Base-by-base conservation (phyloP, 495 filamentous ascomycete genomes). In the Hypoxylon fuscum region DNA sequence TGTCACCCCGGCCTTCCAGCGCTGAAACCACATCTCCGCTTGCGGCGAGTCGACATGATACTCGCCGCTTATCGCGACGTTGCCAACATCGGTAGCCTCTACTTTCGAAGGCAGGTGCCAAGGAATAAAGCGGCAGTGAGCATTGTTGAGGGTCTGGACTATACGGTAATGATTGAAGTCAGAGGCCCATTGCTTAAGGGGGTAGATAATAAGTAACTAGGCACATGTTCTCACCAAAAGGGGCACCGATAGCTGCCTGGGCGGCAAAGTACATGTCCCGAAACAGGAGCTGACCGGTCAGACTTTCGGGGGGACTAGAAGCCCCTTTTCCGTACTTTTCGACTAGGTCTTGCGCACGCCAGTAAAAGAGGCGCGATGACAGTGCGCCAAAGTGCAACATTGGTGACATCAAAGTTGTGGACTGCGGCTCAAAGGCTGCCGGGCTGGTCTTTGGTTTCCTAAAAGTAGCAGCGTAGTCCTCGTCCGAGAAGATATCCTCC, bases 261-360 rank as follows among this genome's bases (percentile, higher is more conserved):
- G 88, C 88, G 27, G 77, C 88, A 55, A 91, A 90, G 73, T 90
- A 91, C 88, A 90, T 91, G 54, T 91, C 88, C 0, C 88, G 77
- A 68, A 91, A 91, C 0, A 89, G 77, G 1, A 90, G 73, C 62
- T 91, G 88, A 11, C 88, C 88, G 2, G 81, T 85, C 2, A 91
- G 70, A 46, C 83, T 88, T 1, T 81, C 83, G 0, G 88, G 88
- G 0, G 85, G 79, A 8, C 76, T 66, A 1, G 83, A 79, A 5
- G 77, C 79, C 40, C 69, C 69, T 51, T 82, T 82, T 15, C 79
- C 76, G 38, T 79, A 75, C 7, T 75, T 76, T 12, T 77, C 67
- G 7, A 88, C 74, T 21, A 84, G 75, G 11, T 78, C 81, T 61
- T 85, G 82, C 1, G 85, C 85, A 34, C 81, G 77, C 84, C 87